phyloP scores from a whole-genome alignment of 2,329 filamentous ascomycete genomes.

The Ascosphaera apis region DNA sequence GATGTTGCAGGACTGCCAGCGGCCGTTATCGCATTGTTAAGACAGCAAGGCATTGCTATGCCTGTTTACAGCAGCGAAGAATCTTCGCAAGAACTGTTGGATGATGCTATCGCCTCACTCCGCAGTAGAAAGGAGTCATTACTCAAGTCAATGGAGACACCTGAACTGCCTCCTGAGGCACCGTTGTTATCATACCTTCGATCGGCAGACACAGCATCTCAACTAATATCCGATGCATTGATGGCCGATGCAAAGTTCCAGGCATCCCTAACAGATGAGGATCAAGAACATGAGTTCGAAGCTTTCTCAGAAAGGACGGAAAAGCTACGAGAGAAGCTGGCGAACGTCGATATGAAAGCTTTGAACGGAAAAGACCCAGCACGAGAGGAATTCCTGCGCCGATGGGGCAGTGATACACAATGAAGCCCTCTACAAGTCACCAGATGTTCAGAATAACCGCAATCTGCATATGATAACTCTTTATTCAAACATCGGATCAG shows the following conservation, averaged over 20 bases:
- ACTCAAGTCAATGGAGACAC: slow-evolving; percentile 1
- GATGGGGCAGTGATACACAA: slow-evolving; percentile 8
- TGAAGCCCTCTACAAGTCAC: background rate
- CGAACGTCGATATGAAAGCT: slow-evolving; percentile 13
- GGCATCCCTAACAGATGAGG: slow-evolving; percentile 10
- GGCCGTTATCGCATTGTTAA: background rate
- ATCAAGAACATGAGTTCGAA: slow-evolving; percentile 10
- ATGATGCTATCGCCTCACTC: too few relatives aligned
- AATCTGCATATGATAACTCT: too few relatives aligned
- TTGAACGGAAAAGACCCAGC: slow-evolving; percentile 12
- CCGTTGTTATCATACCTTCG: background rate
- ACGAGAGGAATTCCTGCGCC: slow-evolving; percentile 13
- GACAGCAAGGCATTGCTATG: background rate
- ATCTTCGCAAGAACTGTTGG: too few relatives aligned
- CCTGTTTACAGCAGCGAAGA: background rate
- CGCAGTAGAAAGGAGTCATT: slow-evolving; percentile 1
- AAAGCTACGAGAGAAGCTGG: slow-evolving; percentile 12
- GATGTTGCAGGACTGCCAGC: background rate
- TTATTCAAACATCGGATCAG: too few relatives aligned
- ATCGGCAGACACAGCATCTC: slow-evolving; percentile 12
- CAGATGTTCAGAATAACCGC: too few relatives aligned
- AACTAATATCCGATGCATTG: slow-evolving; percentile 12
- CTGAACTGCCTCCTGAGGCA: background rate
- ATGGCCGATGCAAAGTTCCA: slow-evolving; percentile 11
- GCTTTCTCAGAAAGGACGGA: slow-evolving; percentile 12